Base-by-base conservation (phyloP, 805 yeast genomes). In the Priceomyces melissophilus region DNA sequence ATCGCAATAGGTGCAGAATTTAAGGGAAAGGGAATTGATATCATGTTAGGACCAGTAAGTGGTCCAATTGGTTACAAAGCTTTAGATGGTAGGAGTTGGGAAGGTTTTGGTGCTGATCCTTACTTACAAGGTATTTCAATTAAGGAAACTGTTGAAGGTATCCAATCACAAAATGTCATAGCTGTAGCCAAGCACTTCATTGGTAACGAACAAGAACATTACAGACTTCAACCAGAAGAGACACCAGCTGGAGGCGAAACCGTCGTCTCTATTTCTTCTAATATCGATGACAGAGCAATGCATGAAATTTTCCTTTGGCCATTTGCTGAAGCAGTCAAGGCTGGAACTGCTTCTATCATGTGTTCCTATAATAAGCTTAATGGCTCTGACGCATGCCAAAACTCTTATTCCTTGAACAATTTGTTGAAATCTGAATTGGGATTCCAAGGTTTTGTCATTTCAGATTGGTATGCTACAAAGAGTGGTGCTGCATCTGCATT, bases 391-490 rank as follows among this genome's bases (percentile, higher is more conserved):
- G 79, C 61, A 35, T 69, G 79, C 16, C 76, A 80, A 49, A 60
- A 68, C 35, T 61, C 63, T 41, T 49, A 54, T 30, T 53, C 79
- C 33, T 49, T 81, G 32, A 58, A 68, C 10, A 72, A 74, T 25
- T 58, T 78, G 29, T 60, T 81, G 44, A 63, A 82, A 41, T 53
- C 65, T 2, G 84, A 81, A 54, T 81, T 83, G 83, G 62, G 65
- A 4, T 81, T 69, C 61, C 63, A 73, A 6, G 86, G 86, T 33
- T 55, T 73, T 30, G 55, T 72, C 28, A 78, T 81, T 79, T 74
- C 81, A 23, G 87, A 81, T 58, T 81, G 86, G 86, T 74, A 53
- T 53, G 87, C 86, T 17, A 67, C 71, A 8, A 79, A 75, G 55
- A 67, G 80, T 11, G 60, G 62, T 29, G 65, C 63, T 32, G 71